Percentiles rank a stretch among this genome's conserved stretches.
These are phyloP conservation scores for Candida dajiaensis DNA, from an alignment of 805 yeast genomes.

Conservation along the genomic window DNA sequence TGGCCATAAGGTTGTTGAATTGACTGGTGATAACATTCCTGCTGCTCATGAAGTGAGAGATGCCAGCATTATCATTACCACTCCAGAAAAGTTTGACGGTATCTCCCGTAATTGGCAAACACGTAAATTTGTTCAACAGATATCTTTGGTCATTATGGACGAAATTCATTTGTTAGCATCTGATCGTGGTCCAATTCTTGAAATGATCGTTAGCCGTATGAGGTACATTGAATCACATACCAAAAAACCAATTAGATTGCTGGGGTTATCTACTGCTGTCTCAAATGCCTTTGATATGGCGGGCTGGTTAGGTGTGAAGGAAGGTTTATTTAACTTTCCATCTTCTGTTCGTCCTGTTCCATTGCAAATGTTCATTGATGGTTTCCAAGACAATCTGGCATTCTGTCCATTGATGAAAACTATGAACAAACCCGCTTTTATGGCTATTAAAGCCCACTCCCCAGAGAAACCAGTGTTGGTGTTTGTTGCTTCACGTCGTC, in stretches of 20 bases:
- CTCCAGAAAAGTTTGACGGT: constrained; percentile 97
- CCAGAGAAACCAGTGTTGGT: constrained; percentile 88
- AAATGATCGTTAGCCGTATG: constrained; percentile 90
- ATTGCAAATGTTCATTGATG: constrained; percentile 79
- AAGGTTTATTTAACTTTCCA: constrained; percentile 92
- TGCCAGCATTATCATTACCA: constrained; percentile 86
- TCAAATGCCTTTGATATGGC: constrained; percentile 94
- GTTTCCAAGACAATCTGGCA: constrained; percentile 84
- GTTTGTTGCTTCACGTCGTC: constrained; percentile 95
- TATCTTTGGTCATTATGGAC: constrained; percentile 83
- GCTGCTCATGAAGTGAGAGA: constrained; percentile 71
- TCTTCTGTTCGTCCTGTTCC: constrained; percentile 96
- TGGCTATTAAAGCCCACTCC: constrained; percentile 59
- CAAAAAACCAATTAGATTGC: constrained; percentile 83
- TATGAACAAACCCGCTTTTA: constrained; percentile 73
- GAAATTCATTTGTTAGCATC: constrained; percentile 96
- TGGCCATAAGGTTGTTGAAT: constrained; percentile 81
- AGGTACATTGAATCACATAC: constrained; percentile 89
- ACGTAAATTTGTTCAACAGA: constrained; percentile 79
- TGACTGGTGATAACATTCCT: constrained; percentile 93
- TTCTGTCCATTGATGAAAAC: constrained; percentile 61
- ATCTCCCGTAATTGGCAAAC: constrained; percentile 92
- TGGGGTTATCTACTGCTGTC: constrained; percentile 89
- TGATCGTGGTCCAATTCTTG: constrained; percentile 96
- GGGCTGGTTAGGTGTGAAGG: constrained; percentile 86